Base-by-base conservation (phyloP, 371 early-diverging fungal genomes). In the Dichotomocladium elegans region DNA sequence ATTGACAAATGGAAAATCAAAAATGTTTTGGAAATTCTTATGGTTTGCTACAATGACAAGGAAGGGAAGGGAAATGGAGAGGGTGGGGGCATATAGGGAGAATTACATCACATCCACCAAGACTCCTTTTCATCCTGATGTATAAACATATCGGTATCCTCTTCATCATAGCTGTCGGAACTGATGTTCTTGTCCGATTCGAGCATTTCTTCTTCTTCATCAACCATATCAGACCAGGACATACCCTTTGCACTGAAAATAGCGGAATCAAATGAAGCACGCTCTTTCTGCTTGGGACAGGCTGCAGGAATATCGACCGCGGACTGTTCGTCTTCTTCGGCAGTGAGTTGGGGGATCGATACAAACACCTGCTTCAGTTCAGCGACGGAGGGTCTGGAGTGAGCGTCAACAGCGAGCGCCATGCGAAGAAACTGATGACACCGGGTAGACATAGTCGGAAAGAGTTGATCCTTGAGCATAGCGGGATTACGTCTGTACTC, bases 181-280 rank as follows among this genome's bases (percentile, higher is more conserved):
- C 12, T 19, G 29, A 44, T 15, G 31, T 25, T 37, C 17, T 37
- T 37, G 37, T 15, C 21, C 37, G 21, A 21, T 21, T 21, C n/a
- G n/a, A n/a, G n/a, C 49, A 41, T 24, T 42, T 41, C 24, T 17
- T 52, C 61, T 27, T 67, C 64, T 47, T 67, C 64, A 26, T 67
- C 67, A 5, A 71, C 64, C 65, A 74, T 66, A 52, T 74, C 75
- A 27, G 75, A 68, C 75, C 75, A 74, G 24, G 75, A 74, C 37
- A 37, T 29, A 26, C 27, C 33, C 5, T 43, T 41, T 55, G 53
- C 58, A 40, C 64, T 64, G 37, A 64, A 70, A 47, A 70, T 49
- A 21, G 67, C 71, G 12, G 71, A 70, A 35, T 70, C 71, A 42
- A 55, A 70, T 34, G 64, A 64, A 19, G 64, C 57, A 19, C 44